Evolutionary conservation across 1,284 basidiomycete genomes (phyloP).

Genomic region (Boletus hoseneyae): DNA sequence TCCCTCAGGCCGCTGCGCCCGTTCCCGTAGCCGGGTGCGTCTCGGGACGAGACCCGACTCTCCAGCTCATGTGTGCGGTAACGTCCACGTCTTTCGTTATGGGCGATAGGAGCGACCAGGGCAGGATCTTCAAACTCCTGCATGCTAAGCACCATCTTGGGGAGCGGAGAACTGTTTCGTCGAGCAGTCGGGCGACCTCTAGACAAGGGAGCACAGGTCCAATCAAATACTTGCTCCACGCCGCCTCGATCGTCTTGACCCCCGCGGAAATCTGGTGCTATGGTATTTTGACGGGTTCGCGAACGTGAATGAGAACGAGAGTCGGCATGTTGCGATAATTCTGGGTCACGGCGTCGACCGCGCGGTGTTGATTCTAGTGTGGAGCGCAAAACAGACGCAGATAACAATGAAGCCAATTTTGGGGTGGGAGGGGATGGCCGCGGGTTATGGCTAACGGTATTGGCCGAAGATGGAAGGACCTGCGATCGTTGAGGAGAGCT

Average conservation of each 20-base stretch:
- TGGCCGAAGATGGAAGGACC: constrained; percentile 44
- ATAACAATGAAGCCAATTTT: constrained; percentile 39
- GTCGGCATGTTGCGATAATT: constrained; percentile 35
- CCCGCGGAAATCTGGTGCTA: constrained; percentile 19
- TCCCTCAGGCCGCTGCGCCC: constrained; percentile 57
- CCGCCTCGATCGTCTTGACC: constrained; percentile 33
- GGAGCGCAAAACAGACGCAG: constrained; percentile 31
- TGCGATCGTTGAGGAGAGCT: constrained; percentile 43
- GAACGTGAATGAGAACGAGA: constrained; percentile 36
- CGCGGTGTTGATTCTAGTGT: constrained; percentile 42
- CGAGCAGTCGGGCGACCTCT: constrained; percentile 46
- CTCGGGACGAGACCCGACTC: constrained; percentile 35
- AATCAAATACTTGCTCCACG: constrained; percentile 38
- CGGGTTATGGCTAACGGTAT: constrained; percentile 38
- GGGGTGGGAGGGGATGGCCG: constrained; percentile 58
- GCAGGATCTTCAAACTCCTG: constrained; percentile 35
- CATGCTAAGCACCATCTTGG: constrained; percentile 39
- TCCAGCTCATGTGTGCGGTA: constrained; percentile 46
- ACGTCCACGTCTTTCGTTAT: constrained; percentile 42
- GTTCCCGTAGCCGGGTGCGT: constrained; percentile 51
- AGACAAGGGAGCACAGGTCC: constrained; percentile 33
- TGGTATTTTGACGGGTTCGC: constrained; percentile 20
- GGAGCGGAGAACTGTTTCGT: constrained; percentile 51
- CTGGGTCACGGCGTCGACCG: constrained; percentile 45
- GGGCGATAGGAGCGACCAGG: constrained; percentile 21